Evolutionary conservation across 1,284 basidiomycete genomes (phyloP).

Genomic region (Coniferiporia weirii): DNA sequence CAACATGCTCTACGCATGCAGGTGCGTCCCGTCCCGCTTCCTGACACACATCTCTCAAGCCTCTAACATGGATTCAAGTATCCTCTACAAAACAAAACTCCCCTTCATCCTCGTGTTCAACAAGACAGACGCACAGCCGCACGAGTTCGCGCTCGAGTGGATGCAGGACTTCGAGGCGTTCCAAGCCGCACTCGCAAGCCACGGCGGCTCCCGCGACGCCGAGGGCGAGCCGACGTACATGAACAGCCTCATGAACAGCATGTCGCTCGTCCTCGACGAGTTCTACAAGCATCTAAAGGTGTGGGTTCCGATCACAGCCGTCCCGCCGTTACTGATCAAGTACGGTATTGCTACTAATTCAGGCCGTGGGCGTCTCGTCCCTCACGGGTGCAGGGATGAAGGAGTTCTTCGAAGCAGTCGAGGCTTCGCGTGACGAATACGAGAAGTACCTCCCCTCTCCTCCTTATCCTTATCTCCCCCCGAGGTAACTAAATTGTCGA

Average conservation of each 20-base stretch:
- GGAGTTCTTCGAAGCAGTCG: constrained; percentile 89
- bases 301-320: constrained; percentile 1
- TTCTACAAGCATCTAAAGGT: constrained; percentile 97
- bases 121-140: constrained; percentile 90
- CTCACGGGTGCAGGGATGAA: constrained; percentile 91
- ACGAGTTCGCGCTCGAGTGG: constrained; percentile 94
- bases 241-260: constrained; percentile 98
- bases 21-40: constrained; percentile 43
- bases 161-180: constrained; percentile 97
- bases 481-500: neutral
- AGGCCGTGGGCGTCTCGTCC: constrained; percentile 96
- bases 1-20: constrained; percentile 99
- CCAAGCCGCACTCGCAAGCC: constrained; percentile 65
- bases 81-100: constrained; percentile 96
- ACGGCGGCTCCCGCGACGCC: constrained; percentile 62
- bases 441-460: constrained; percentile 53
- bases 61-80: constrained; percentile 46
- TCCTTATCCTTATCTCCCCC: constrained; percentile 3
- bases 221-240: constrained; percentile 96
- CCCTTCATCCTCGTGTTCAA: constrained; percentile 99
- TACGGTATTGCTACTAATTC: neutral
- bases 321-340: neutral
- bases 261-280: constrained; percentile 97
- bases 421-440: constrained; percentile 84
- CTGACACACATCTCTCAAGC: too few relatives aligned